Evolutionary conservation across 306 rosid genomes (phyloP), one percentile per base, ranked within the genome.

Genomic region (Medicago lupulina): DNA sequence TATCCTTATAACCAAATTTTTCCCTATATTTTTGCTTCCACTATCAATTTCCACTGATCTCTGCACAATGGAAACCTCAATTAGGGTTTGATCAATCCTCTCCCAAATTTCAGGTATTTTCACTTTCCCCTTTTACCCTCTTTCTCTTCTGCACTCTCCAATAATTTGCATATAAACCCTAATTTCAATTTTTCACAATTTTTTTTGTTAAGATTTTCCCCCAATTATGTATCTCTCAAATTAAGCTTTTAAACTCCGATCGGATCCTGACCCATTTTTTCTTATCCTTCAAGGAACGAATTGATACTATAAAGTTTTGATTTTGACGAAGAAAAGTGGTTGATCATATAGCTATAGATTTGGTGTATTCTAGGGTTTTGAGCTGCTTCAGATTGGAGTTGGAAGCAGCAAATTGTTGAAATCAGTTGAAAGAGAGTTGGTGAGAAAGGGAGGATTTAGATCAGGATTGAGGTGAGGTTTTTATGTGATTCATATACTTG

Each of bases 41-140:
- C 36, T 75, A 67, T 75, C 61, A 67, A 75, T 75, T 75, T 54
- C 81, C 78, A 34, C 81, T 81, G 74, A 69, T 76, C 76, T 58
- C 70, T 44, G 15, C 62, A 53, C 14, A 63, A 71, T 38, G 59
- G 50, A 80, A 8, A 71, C 63, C 59, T 71, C 57, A 81, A 68
- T 63, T 71, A 81, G 81, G 85, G 78, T 76, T 76, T 64, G 65
- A 70, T 77, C 58, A 28, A 36, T 59, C 19, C 63, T 71, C 62
- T 76, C 70, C 75, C 39, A 36, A 44, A 34, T 39, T 69, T 71
- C 78, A 71, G 81, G 78, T 76, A 43, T 53, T 8, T 31, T 16
- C 31, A 28, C 1, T 28, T 28, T 28, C 31, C 31, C 5, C 17
- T 2, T 39, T n/a, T 28, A 12, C 21, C 1, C 11, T 43, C 4